Evolutionary conservation across 371 early-diverging fungal genomes (phyloP).

Genomic region (Vairimorpha ceranae): DNA sequence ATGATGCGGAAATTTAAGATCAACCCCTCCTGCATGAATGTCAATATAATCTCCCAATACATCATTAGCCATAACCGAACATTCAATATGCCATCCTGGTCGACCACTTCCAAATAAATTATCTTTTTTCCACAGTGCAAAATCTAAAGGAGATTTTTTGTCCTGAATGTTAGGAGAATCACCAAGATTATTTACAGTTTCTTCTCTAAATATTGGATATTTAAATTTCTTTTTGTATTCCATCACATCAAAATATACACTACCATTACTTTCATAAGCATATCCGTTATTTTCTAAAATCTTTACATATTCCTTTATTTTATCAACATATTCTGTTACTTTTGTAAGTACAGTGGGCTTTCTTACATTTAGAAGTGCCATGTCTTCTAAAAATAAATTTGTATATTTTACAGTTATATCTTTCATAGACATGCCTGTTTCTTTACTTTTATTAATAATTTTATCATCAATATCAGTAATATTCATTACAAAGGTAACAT

Average conservation of each 20-base stretch:
- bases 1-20: slow-evolving; percentile 97
- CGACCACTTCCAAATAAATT: slow-evolving; percentile 68
- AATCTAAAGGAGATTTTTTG: slow-evolving; percentile 74
- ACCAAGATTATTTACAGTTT: slow-evolving; percentile 72
- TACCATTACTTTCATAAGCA: slow-evolving; percentile 78
- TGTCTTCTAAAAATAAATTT: slow-evolving; percentile 82
- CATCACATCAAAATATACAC: slow-evolving; percentile 91
- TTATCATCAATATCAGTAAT: slow-evolving; percentile 99
- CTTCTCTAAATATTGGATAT: slow-evolving; percentile 66
- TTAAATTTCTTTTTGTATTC: slow-evolving; percentile 70
- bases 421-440: slow-evolving; percentile 25
- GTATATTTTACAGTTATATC: slow-evolving; percentile 84
- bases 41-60: slow-evolving; percentile 80
- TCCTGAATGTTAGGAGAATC: slow-evolving; percentile 68
- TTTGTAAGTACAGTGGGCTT: slow-evolving; percentile 84
- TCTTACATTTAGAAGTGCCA: slow-evolving; percentile 76
- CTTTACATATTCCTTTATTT: slow-evolving; percentile 80
- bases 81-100: slow-evolving; percentile 99
- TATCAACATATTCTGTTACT: slow-evolving; percentile 91
- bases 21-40: slow-evolving; percentile 94
- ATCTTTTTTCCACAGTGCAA: slow-evolving; percentile 98
- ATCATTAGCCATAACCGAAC: slow-evolving; percentile 93
- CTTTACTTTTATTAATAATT: slow-evolving; percentile 61
- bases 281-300: slow-evolving; percentile 83
- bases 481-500: slow-evolving; percentile 90